Conservation (phyloP, 2,329 filamentous ascomycete species). For the Colletotrichum lini region DNA sequence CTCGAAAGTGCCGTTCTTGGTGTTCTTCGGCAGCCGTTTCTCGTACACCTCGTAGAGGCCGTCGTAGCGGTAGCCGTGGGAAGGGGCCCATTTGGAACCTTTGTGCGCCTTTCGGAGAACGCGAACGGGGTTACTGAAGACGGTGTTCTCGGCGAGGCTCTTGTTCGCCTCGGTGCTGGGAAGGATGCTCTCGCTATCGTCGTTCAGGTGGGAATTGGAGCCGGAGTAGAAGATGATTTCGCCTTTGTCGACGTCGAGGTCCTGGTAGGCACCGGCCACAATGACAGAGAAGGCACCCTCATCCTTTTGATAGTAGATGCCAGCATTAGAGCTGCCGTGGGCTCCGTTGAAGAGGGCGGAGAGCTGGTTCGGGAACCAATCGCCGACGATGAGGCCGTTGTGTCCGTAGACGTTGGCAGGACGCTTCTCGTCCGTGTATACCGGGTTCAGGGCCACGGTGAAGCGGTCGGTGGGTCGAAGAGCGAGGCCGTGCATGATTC, state of each 20-base stretch:
- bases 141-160: constrained; percentile 44
- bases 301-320: constrained; percentile 61
- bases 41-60: constrained; percentile 48
- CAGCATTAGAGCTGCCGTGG: constrained; percentile 63
- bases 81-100: constrained; percentile 1
- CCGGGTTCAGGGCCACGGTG: constrained; percentile 43
- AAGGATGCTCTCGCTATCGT: constrained; percentile 9
- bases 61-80: constrained; percentile 53
- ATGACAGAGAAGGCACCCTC: constrained; percentile 70
- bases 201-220: constrained; percentile 44
- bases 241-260: constrained; percentile 47
- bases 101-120: constrained; percentile 49
- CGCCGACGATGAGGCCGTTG: constrained; percentile 53
- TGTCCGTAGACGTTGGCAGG: constrained; percentile 45
- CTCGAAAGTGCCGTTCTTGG: constrained; percentile 43
- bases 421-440: constrained; percentile 26
- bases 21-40: constrained; percentile 27
- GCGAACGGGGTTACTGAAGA: constrained; percentile 45
- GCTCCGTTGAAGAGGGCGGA: constrained; percentile 66
- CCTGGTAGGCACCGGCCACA: constrained; percentile 55
- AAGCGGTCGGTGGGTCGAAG: neutral
- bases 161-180: constrained; percentile 38
- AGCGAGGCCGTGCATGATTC: constrained; percentile 51
- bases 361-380: constrained; percentile 70
- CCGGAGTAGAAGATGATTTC: constrained; percentile 47